phyloP scores from a whole-genome alignment of 768 basidiomycete genomes.

The Mycena floridula region DNA sequence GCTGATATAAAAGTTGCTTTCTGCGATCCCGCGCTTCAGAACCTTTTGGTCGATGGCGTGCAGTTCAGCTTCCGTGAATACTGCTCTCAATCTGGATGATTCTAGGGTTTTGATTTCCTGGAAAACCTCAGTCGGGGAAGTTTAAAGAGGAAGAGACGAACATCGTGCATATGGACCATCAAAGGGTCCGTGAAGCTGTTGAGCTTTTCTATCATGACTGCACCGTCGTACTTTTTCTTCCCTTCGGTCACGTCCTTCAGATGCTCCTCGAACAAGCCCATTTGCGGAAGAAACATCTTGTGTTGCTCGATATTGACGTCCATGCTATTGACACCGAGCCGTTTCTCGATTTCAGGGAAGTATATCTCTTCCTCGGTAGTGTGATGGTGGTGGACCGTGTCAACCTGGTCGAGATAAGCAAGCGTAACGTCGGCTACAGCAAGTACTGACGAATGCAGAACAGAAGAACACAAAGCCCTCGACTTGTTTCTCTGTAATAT shows the following conservation, averaged over 20 bases:
- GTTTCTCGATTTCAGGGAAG: neutral
- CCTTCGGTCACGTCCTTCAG: conserved; percentile 7
- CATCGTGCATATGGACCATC: neutral
- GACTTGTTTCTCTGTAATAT: neutral
- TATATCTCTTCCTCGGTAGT: neutral
- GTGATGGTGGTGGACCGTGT: neutral
- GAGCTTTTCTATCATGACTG: neutral
- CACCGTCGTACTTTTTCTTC: neutral
- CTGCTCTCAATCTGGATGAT: neutral
- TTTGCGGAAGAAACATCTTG: conserved; percentile 8
- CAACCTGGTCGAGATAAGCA: too few relatives aligned
- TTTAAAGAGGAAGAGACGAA: neutral
- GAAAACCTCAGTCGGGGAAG: neutral
- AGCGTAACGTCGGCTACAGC: too few relatives aligned
- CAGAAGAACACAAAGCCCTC: neutral
- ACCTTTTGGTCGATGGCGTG: neutral
- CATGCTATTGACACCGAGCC: conserved; percentile 7
- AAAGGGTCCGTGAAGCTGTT: neutral
- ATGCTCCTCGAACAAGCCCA: conserved; percentile 10
- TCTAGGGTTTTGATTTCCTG: neutral
- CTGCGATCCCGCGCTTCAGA: neutral
- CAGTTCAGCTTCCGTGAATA: neutral
- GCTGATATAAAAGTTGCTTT: neutral
- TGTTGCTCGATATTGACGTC: conserved; percentile 14
- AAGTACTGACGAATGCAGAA: neutral